These are phyloP conservation scores for Pezicula neosporulosa DNA, from an alignment of 2,329 filamentous ascomycete genomes.

Conservation along the genomic window DNA sequence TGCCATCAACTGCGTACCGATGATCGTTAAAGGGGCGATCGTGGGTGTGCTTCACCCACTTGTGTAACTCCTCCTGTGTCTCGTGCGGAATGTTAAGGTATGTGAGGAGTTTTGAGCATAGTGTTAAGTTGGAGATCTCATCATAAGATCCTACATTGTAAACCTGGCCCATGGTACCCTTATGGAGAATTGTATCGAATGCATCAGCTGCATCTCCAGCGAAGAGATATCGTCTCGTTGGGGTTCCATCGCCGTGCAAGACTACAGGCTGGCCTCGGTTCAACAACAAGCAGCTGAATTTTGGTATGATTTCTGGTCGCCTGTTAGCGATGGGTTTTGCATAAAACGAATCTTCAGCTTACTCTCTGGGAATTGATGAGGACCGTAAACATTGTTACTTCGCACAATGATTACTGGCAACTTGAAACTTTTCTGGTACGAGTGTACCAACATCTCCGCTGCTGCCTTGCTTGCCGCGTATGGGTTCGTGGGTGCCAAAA, in stretches of 20 bases:
- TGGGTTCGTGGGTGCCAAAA: constrained; percentile 76
- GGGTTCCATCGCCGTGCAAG: constrained; percentile 73
- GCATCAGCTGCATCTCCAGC: constrained; percentile 78
- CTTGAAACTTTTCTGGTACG: constrained; percentile 81
- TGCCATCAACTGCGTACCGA: constrained; percentile 68
- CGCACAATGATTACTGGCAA: constrained; percentile 76
- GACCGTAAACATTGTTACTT: constrained; percentile 83
- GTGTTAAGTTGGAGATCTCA: constrained; percentile 70
- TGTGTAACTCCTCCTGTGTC: constrained; percentile 49
- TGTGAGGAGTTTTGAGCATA: constrained; percentile 62
- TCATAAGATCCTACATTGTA: constrained; percentile 81
- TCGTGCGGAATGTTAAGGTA: constrained; percentile 55
- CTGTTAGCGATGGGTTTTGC: constrained; percentile 7
- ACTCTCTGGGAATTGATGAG: constrained; percentile 83
- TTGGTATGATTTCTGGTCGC: constrained; percentile 72
- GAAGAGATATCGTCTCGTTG: constrained; percentile 73
- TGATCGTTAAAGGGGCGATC: constrained; percentile 79
- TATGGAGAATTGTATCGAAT: constrained; percentile 81
- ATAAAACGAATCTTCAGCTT: constrained; percentile 30
- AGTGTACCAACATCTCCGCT: constrained; percentile 81
- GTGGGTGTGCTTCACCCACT: constrained; percentile 70
- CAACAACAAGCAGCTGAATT: constrained; percentile 72
- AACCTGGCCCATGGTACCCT: constrained; percentile 68
- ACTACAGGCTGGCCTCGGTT: constrained; percentile 64
- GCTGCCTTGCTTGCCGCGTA: constrained; percentile 80